Evolutionary conservation across 768 basidiomycete genomes (phyloP).

Genomic region (Trametes sanguinea): DNA sequence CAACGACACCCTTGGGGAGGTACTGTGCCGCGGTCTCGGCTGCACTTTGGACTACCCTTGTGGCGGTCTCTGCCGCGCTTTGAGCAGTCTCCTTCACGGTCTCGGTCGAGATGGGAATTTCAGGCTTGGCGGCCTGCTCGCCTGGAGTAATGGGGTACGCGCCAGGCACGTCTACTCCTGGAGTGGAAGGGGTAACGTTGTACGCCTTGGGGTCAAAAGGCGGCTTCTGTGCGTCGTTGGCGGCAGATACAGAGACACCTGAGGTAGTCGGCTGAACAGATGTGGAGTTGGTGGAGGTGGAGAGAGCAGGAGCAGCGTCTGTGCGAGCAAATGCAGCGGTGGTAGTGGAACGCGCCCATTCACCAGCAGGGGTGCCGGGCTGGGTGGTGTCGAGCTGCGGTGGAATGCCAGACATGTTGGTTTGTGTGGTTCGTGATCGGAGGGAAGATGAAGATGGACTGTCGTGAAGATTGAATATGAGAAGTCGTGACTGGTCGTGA

Average conservation of each 20-base stretch:
- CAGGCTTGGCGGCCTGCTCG: background rate
- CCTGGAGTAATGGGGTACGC: conserved; percentile 22
- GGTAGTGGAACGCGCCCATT: conserved; percentile 27
- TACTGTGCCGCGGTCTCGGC: conserved; percentile 25
- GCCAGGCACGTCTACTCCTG: conserved; percentile 20
- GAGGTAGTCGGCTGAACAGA: background rate
- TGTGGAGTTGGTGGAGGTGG: background rate
- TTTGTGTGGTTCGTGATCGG: conserved; percentile 3
- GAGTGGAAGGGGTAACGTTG: conserved; percentile 2
- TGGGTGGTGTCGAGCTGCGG: conserved; percentile 18
- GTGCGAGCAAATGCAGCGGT: conserved; percentile 25
- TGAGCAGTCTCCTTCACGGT: conserved; percentile 17
- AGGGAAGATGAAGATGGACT: background rate
- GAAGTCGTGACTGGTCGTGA: background rate
- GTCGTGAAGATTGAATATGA: background rate
- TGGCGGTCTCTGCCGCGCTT: conserved; percentile 9
- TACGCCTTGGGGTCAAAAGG: conserved; percentile 13
- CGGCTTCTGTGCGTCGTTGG: conserved; percentile 15
- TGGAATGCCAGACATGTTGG: conserved; percentile 23
- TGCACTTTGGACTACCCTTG: conserved; percentile 12
- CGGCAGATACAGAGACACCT: conserved; percentile 12
- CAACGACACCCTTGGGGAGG: conserved; percentile 26
- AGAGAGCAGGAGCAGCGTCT: conserved; percentile 18
- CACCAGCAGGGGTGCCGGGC: conserved; percentile 25
- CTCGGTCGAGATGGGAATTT: background rate